A percentile compares a stretch with the other conserved stretches of the same genome.
These are phyloP conservation scores for Pseudocercospora cruenta DNA, from an alignment of 2,329 filamentous ascomycete species.

Conservation along the genomic window DNA sequence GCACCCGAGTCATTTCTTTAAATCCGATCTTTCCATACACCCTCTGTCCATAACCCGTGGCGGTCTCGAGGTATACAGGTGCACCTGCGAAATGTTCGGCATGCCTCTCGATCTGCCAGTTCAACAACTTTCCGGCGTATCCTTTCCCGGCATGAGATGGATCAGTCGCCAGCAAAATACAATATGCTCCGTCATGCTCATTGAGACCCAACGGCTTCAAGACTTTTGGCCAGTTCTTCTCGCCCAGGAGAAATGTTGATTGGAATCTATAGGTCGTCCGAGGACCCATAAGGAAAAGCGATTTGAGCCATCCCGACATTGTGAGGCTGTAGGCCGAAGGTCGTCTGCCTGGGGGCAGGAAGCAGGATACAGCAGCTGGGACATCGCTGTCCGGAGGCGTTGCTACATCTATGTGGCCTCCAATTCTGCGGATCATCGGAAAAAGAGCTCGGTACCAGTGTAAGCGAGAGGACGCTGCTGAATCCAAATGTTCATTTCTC, in stretches of 20 bases:
- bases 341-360: background rate
- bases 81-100: background rate
- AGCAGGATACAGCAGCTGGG: constrained; percentile 1
- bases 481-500: background rate
- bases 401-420: background rate
- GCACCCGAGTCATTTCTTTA: constrained; percentile 6
- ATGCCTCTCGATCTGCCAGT: constrained; percentile 4
- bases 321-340: background rate
- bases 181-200: background rate
- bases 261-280: constrained; percentile 3
- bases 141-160: constrained; percentile 12
- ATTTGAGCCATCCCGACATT: background rate
- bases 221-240: constrained; percentile 2
- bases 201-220: background rate
- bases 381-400: background rate
- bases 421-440: background rate
- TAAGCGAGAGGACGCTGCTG: background rate
- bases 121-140: constrained; percentile 7
- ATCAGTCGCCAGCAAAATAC: constrained; percentile 3
- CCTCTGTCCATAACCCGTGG: constrained; percentile 12
- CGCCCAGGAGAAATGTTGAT: background rate
- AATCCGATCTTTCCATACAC: constrained; percentile 14
- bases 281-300: background rate
- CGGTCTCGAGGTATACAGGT: constrained; percentile 12
- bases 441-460: background rate